Evolutionary conservation across 2,329 filamentous ascomycete species (phyloP), one percentile per base, ranked within the genome.

Genomic region (Verticillium alfalfae): DNA sequence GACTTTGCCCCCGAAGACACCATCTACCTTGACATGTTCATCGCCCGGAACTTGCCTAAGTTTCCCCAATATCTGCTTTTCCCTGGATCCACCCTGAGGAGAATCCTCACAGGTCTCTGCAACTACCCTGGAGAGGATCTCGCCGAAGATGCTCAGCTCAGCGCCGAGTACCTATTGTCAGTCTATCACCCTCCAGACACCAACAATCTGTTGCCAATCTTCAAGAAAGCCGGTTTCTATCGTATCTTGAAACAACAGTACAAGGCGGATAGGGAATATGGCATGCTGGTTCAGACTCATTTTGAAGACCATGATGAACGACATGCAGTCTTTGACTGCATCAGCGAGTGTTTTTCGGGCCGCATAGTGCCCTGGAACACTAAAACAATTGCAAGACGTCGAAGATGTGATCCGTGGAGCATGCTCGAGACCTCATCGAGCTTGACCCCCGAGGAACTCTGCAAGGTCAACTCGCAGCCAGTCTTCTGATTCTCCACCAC

Each of bases 11-110:
- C 88, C 0, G 86, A 90, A 64, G 93, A 98, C 70, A 93, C 91
- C 13, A 91, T 99, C 61, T 99, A 97, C 74, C 84, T 99, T 55
- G 93, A 99, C 75, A 99, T 99, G 93, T 99, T 99, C 71, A 90
- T 99, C 71, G 94, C 95, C 18, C 88, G 95, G 61, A 99, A 97
- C 71, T 78, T 99, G 58, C 92, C 96, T 3, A 99, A 99, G 73
- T 99, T 97, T 70, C 93, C 93, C 1, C 94, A 98, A 72, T 97
- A 97, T 70, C 88, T 99, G 58, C 84, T 98, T 12, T 86, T 99
- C 56, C 91, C 94, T 0, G 95, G 93, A 18, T 93, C 91, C 2
- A 90, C 91, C 1, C 81, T 99, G 1, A 91, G 93, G 63, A 88
- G 88, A 63, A 88, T 97, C 10, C 81, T 99, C 34, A 81, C 86